Base-by-base conservation (phyloP, 2,329 filamentous ascomycete genomes). In the Exophiala sideris region DNA sequence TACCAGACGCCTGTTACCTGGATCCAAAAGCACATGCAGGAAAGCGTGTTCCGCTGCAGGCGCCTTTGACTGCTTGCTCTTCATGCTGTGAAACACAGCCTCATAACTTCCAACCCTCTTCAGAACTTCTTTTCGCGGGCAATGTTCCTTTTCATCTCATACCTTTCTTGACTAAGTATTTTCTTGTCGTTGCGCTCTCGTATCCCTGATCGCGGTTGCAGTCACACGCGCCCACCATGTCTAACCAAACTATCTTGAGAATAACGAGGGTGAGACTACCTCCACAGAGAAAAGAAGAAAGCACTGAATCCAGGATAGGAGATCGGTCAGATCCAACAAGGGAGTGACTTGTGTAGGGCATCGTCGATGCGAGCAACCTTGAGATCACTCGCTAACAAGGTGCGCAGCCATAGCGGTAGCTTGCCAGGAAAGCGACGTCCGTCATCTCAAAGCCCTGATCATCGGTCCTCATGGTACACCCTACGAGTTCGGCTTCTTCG, bases 401-500 rank as follows among this genome's bases (percentile, higher is more conserved):
- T 42, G 36, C 44, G 54, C 12, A 62, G 46, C 58, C 91, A 89
- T 97, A 59, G 89, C 89, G 9, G 91, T 96, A 45, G 88, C 89
- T 52, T 95, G 88, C 68, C 81, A 88, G 48, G 94, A 97, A 71
- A 80, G 85, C 63, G 91, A 99, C 70, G 89, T 97, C 57, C 87
- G 91, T 51, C 87, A 89, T 68, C 86, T 97, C 46, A 87, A 85
- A 68, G 90, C 91, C 45, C 72, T 97, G 60, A 92, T 97, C 65
- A 84, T 97, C 62, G 94, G 94, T 0, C 92, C 94, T 20, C 90
- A 92, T 61, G 91, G 94, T 64, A 95, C 91, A 0, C 91, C 92
- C 0, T 99, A 99, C 71, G 91, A 96, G 71, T 96, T 95, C 67
- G 94, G 94, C 2, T 96, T 96, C 74, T 97, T 95, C 68, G 91